phyloP scores from a whole-genome alignment of 495 filamentous ascomycete genomes.

The Penicillium arizonense region DNA sequence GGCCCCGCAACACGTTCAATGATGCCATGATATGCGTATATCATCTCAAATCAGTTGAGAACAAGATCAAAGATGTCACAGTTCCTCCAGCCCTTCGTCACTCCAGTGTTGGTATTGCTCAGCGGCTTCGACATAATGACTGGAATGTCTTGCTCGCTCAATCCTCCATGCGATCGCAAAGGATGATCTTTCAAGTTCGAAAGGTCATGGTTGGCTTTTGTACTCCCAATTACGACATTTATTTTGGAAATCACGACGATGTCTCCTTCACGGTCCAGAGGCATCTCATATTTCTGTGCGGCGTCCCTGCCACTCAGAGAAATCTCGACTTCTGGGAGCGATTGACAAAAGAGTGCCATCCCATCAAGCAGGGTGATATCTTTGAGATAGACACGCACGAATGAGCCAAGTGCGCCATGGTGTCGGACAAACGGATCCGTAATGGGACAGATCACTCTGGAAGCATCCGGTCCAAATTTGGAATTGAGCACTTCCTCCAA shows the following conservation, averaged over 20 bases:
- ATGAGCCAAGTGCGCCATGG: conserved; percentile 34
- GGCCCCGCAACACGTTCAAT: conserved; percentile 1
- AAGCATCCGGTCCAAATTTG: conserved; percentile 21
- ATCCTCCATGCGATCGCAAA: conserved; percentile 33
- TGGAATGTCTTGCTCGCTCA: conserved; percentile 32
- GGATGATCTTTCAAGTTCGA: conserved; percentile 24
- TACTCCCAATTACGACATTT: conserved; percentile 29
- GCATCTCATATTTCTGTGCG: conserved; percentile 29
- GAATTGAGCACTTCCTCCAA: conserved; percentile 28
- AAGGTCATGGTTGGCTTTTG: conserved; percentile 29
- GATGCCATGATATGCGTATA: neutral
- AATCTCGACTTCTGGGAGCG: conserved; percentile 28
- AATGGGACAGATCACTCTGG: conserved; percentile 39
- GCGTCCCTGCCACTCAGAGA: conserved; percentile 26
- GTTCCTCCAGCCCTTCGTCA: conserved; percentile 24
- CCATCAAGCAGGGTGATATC: conserved; percentile 7
- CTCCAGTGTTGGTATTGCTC: neutral
- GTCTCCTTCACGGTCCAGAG: conserved; percentile 33
- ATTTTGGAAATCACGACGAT: conserved; percentile 30
- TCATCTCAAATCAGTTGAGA: conserved; percentile 21
- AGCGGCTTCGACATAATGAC: conserved; percentile 26
- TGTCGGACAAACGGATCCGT: conserved; percentile 37
- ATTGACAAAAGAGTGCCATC: conserved; percentile 13
- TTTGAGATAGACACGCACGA: conserved; percentile 34
- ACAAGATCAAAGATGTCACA: conserved; percentile 36